phyloP scores from a whole-genome alignment of 2,329 filamentous ascomycete species.

The Venturia asperata region DNA sequence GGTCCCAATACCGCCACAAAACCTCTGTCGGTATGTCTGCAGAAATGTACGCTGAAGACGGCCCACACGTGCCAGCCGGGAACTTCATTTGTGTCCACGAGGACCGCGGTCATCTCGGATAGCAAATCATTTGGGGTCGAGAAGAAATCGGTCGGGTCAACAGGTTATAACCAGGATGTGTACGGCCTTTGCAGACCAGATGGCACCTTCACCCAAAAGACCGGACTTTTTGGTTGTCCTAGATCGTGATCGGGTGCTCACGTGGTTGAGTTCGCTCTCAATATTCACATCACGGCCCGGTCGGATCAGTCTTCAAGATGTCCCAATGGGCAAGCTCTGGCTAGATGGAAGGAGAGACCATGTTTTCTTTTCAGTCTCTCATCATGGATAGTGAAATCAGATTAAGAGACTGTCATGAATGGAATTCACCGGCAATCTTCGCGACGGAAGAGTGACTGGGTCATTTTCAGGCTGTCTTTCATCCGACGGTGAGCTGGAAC shows the following conservation, averaged over 20 bases:
- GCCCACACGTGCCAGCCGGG: not conserved
- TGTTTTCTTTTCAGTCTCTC: too few relatives aligned
- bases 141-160: not conserved
- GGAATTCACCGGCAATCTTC: too few relatives aligned
- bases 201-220: not conserved
- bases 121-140: not conserved
- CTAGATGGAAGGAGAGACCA: too few relatives aligned
- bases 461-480: too few relatives aligned
- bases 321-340: too few relatives aligned
- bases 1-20: not conserved
- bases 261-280: not conserved
- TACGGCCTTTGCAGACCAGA: not conserved
- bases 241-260: not conserved
- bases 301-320: too few relatives aligned
- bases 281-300: too few relatives aligned
- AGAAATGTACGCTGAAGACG: not conserved
- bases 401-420: too few relatives aligned
- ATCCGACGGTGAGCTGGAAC: too few relatives aligned
- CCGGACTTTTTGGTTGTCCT: not conserved
- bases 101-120: not conserved
- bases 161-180: not conserved
- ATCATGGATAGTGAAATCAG: too few relatives aligned
- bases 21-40: not conserved
- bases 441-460: too few relatives aligned
- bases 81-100: not conserved